Evolutionary conservation across 75 land plant genomes (phyloP).

Genomic region (Isoetes taiwanensis): DNA sequence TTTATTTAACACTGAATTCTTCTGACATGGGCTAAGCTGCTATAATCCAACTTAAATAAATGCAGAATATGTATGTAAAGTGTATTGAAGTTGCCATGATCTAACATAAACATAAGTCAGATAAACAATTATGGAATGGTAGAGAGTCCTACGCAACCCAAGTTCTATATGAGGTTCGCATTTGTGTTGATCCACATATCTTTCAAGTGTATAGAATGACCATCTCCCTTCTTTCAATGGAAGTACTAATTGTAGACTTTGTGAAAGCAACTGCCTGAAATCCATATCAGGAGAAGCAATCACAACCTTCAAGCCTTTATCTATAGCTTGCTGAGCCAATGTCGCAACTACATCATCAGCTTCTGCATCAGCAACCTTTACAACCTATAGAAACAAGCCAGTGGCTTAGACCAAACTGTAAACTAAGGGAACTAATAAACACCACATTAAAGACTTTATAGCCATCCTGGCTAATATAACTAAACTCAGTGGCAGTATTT

Average conservation of each 20-base stretch:
- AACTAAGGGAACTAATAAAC: too few relatives aligned
- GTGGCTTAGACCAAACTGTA: too few relatives aligned
- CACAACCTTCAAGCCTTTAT: slow-evolving; percentile 38
- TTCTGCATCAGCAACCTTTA: slow-evolving; percentile 60
- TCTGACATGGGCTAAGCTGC: neutral
- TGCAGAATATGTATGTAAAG: neutral
- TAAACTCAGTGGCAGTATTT: too few relatives aligned
- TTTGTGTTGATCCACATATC: slow-evolving; percentile 55
- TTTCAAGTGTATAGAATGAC: slow-evolving; percentile 85
- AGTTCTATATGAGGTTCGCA: slow-evolving; percentile 67
- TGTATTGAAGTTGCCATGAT: neutral
- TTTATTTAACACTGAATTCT: neutral
- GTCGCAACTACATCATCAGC: slow-evolving; percentile 94
- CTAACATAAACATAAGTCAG: neutral
- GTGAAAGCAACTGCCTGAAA: slow-evolving; percentile 78
- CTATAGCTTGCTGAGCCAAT: slow-evolving; percentile 45
- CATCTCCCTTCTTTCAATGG: slow-evolving; percentile 73
- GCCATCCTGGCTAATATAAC: too few relatives aligned
- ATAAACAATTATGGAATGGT: neutral
- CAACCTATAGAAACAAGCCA: slow-evolving; percentile 38
- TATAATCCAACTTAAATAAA: neutral
- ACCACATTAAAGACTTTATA: too few relatives aligned
- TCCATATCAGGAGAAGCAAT: slow-evolving; percentile 95
- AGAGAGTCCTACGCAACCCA: slow-evolving; percentile 55
- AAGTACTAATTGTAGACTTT: slow-evolving; percentile 66